phyloP scores from a whole-genome alignment of 306 rosid species.

The Leucaena leucocephala region DNA sequence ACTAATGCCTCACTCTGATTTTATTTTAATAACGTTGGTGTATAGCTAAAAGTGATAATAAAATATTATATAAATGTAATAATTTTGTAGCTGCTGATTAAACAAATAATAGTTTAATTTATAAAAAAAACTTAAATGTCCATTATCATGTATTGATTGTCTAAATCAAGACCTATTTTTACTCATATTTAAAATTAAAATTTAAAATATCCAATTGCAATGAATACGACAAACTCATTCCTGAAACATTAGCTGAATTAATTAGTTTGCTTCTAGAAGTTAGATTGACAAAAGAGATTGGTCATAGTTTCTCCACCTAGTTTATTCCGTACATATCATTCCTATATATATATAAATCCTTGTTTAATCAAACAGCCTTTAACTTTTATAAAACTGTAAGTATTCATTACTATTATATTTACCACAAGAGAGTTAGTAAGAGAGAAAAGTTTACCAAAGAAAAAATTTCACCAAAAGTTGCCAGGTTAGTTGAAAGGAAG shows the following conservation, averaged over 20 bases:
- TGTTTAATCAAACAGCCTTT: neutral
- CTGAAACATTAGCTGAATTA: constrained; percentile 6
- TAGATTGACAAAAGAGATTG: constrained; percentile 23
- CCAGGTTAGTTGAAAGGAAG: constrained; percentile 43
- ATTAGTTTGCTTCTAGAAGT: neutral
- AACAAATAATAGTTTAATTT: too few species aligned
- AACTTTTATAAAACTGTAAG: neutral
- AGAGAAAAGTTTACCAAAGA: constrained; percentile 16
- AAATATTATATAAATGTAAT: too few species aligned
- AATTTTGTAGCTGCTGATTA: too few species aligned
- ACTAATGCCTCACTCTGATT: too few species aligned
- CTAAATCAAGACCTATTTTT: neutral
- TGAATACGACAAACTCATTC: neutral
- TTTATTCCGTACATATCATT: constrained; percentile 40
- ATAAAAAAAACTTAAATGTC: too few species aligned
- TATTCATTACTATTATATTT: constrained; percentile 26
- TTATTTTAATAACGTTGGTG: too few species aligned
- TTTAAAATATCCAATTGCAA: neutral
- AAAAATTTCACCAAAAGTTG: constrained; percentile 21
- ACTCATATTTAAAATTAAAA: neutral
- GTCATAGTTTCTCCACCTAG: constrained; percentile 30
- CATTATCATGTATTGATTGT: neutral
- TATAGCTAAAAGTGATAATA: too few species aligned
- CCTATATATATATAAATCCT: constrained; percentile 15
- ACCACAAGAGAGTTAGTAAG: constrained; percentile 32